phyloP scores from a whole-genome alignment of 805 yeast genomes.

The Cyberlindnera nakhonratchasimensis region DNA sequence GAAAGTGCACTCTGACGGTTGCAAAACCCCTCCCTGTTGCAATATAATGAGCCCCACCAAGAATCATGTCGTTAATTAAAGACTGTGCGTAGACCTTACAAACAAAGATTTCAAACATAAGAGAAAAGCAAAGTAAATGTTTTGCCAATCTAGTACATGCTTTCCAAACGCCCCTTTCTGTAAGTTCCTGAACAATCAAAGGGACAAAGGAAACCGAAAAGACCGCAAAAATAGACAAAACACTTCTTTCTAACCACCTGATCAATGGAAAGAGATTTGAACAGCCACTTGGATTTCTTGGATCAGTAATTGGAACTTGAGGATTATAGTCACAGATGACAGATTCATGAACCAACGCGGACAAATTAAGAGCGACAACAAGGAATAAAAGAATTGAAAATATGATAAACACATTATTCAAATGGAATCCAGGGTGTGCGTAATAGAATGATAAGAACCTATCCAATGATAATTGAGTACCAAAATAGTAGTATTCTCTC shows the following conservation, averaged over 20 bases:
- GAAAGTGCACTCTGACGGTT: constrained; percentile 64
- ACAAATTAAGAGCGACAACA: constrained; percentile 55
- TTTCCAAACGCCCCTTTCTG: constrained; percentile 71
- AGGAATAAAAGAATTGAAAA: constrained; percentile 63
- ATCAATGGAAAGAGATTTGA: constrained; percentile 65
- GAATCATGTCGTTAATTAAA: constrained; percentile 58
- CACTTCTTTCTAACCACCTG: constrained; percentile 71
- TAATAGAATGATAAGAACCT: constrained; percentile 76
- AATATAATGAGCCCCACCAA: constrained; percentile 81
- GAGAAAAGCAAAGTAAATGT: constrained; percentile 69
- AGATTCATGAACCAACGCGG: constrained; percentile 59
- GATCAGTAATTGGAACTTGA: constrained; percentile 57
- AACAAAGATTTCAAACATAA: constrained; percentile 75
- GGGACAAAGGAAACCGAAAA: constrained; percentile 75
- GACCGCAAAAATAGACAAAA: constrained; percentile 69
- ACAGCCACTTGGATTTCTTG: constrained; percentile 66
- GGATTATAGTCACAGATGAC: constrained; percentile 58
- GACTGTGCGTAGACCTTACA: constrained; percentile 75
- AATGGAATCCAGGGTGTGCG: constrained; percentile 85
- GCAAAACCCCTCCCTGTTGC: constrained; percentile 85
- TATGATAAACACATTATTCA: constrained; percentile 72
- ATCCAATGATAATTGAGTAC: constrained; percentile 73
- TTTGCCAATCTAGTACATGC: constrained; percentile 60
- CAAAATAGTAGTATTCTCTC: constrained; percentile 74
- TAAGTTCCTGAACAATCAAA: constrained; percentile 69